These are phyloP conservation scores for Naganishia onofrii DNA, from an alignment of 768 basidiomycete genomes.

Conservation along the genomic window DNA sequence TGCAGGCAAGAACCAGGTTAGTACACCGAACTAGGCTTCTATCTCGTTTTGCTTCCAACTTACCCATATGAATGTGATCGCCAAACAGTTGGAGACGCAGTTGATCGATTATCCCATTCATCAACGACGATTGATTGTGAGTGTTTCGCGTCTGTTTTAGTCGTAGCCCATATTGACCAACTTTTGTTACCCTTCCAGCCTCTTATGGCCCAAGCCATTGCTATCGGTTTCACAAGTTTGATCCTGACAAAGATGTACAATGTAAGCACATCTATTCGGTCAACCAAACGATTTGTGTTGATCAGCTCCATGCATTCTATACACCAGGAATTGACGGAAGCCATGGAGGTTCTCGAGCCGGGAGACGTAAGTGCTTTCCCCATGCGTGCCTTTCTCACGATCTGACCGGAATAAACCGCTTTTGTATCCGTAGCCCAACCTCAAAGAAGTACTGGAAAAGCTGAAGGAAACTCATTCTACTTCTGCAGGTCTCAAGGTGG, in stretches of 20 bases:
- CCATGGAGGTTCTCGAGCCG: conserved; percentile 51
- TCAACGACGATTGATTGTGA: conserved; percentile 51
- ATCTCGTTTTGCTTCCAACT: background rate
- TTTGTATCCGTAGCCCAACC: conserved; percentile 44
- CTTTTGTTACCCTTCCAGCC: conserved; percentile 35
- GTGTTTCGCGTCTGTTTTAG: conserved; percentile 4
- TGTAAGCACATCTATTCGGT: conserved; percentile 7
- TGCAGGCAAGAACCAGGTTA: conserved; percentile 50
- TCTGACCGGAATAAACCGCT: background rate
- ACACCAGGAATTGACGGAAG: conserved; percentile 43
- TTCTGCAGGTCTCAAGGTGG: conserved; percentile 53
- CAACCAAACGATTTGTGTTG: background rate
- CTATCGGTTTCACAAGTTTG: conserved; percentile 51
- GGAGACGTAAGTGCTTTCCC: conserved; percentile 41
- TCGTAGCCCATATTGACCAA: background rate
- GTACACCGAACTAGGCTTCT: background rate
- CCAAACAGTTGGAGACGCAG: conserved; percentile 52
- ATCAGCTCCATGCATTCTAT: background rate
- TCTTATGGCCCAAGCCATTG: conserved; percentile 52
- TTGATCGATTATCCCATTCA: conserved; percentile 56
- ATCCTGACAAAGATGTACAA: conserved; percentile 50
- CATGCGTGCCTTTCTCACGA: background rate
- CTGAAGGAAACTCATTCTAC: conserved; percentile 57
- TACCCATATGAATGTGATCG: background rate
- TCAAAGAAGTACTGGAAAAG: conserved; percentile 53